A percentile compares a stretch with the other conserved stretches of the same genome.
These are phyloP conservation scores for Globisporangium megalacanthum DNA, from an alignment of 352 stramenopile species.

Conservation along the genomic window DNA sequence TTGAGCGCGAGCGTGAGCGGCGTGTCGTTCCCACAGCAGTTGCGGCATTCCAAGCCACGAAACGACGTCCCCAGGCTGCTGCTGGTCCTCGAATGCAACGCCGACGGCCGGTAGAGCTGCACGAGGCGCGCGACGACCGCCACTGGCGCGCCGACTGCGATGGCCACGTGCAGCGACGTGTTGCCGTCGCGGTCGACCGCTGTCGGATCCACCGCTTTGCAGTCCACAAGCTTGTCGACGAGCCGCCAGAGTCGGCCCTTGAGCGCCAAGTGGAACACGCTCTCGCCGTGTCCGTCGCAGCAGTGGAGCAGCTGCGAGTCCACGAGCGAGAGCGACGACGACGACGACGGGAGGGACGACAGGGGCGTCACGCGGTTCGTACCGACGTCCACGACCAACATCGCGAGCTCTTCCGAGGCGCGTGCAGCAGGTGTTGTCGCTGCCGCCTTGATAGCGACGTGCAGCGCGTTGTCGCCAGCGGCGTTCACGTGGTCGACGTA, in stretches of 20 bases:
- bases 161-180: constrained; percentile 53
- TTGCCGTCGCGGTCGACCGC: constrained; percentile 43
- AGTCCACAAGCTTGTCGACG: constrained; percentile 42
- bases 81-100: constrained; percentile 15
- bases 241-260: constrained; percentile 55
- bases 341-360: background rate
- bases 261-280: constrained; percentile 55
- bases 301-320: constrained; percentile 33
- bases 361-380: constrained; percentile 13
- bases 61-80: constrained; percentile 16
- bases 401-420: constrained; percentile 19
- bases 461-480: constrained; percentile 57
- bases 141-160: constrained; percentile 52
- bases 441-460: constrained; percentile 57
- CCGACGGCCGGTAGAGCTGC: constrained; percentile 33
- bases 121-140: constrained; percentile 36
- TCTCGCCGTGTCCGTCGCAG: constrained; percentile 41
- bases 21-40: constrained; percentile 46
- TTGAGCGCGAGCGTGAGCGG: constrained; percentile 57
- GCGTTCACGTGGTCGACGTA: constrained; percentile 59
- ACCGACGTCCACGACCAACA: constrained; percentile 37
- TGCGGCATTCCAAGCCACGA: constrained; percentile 21
- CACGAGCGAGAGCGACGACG: constrained; percentile 6
- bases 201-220: constrained; percentile 35
- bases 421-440: too few species aligned